These are phyloP conservation scores for Bjerkandera adusta DNA, from an alignment of 1,284 basidiomycete species.

Conservation along the genomic window DNA sequence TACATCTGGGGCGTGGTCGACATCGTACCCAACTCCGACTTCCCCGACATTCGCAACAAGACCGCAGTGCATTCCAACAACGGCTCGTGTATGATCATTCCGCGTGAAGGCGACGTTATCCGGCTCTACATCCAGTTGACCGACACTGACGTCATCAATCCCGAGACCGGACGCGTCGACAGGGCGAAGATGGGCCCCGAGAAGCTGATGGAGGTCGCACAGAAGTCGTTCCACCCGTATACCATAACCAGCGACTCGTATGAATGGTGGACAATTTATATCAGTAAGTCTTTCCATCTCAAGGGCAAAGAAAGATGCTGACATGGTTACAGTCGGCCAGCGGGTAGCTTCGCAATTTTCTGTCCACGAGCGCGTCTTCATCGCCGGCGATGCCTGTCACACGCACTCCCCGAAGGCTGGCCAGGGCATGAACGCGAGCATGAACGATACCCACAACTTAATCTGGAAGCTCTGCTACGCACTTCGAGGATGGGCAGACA, in stretches of 20 bases:
- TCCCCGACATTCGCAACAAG: conserved; percentile 79
- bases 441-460: conserved; percentile 81
- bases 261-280: conserved; percentile 83
- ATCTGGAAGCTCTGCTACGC: conserved; percentile 80
- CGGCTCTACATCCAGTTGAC: conserved; percentile 77
- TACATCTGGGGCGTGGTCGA: conserved; percentile 82
- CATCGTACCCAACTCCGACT: conserved; percentile 66
- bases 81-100: conserved; percentile 69
- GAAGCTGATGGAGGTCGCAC: conserved; percentile 63
- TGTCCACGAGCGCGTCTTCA: conserved; percentile 70
- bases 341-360: conserved; percentile 72
- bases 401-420: conserved; percentile 82
- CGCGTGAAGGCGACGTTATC: conserved; percentile 69
- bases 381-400: conserved; percentile 81
- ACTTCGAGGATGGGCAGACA: conserved; percentile 65
- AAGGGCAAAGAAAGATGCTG: not conserved
- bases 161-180: conserved; percentile 55
- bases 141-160: conserved; percentile 46
- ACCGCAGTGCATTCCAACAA: conserved; percentile 58
- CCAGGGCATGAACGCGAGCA: conserved; percentile 72
- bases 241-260: conserved; percentile 54
- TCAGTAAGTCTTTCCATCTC: conserved; percentile 35
- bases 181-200: conserved; percentile 58
- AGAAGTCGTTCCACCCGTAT: conserved; percentile 69
- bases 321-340: conserved; percentile 54